Evolutionary conservation across 2,329 filamentous ascomycete species (phyloP).

Genomic region (Aphanocladium album): DNA sequence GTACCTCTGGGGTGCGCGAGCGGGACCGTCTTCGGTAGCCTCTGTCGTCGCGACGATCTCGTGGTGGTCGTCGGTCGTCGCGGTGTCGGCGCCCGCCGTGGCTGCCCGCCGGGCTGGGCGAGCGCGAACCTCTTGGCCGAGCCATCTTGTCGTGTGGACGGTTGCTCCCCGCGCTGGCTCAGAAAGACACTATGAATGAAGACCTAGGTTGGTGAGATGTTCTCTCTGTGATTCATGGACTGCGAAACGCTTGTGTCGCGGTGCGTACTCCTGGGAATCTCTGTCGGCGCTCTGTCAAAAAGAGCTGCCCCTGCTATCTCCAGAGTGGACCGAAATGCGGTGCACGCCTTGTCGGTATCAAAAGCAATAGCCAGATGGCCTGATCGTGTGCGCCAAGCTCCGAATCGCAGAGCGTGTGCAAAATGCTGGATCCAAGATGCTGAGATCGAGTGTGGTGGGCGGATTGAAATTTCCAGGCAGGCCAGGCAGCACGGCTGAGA

Average conservation of each 20-base stretch:
- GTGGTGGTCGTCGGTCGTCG: constrained; percentile 52
- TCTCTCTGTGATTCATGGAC: constrained; percentile 1
- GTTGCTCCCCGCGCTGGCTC: neutral
- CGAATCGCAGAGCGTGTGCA: neutral
- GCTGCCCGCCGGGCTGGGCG: constrained; percentile 92
- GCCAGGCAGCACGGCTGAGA: constrained; percentile 4
- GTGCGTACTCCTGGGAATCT: constrained; percentile 11
- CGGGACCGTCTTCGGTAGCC: constrained; percentile 52
- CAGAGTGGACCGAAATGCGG: neutral
- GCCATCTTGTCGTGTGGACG: constrained; percentile 39
- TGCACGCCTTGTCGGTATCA: neutral
- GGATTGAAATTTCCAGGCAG: neutral
- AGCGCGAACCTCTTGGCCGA: constrained; percentile 67
- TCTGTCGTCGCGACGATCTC: constrained; percentile 45
- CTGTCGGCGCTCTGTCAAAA: neutral
- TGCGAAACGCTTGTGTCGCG: constrained; percentile 12
- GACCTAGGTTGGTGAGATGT: constrained; percentile 11
- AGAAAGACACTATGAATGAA: constrained; percentile 10
- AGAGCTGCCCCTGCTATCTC: neutral
- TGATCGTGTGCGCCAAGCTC: neutral
- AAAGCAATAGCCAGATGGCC: neutral
- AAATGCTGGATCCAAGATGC: neutral
- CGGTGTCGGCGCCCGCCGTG: constrained; percentile 65
- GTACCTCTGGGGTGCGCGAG: constrained; percentile 61
- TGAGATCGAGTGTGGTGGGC: neutral